These are phyloP conservation scores for Cinchona pubescens DNA, from an alignment of 257 asterid genomes.

Conservation along the genomic window DNA sequence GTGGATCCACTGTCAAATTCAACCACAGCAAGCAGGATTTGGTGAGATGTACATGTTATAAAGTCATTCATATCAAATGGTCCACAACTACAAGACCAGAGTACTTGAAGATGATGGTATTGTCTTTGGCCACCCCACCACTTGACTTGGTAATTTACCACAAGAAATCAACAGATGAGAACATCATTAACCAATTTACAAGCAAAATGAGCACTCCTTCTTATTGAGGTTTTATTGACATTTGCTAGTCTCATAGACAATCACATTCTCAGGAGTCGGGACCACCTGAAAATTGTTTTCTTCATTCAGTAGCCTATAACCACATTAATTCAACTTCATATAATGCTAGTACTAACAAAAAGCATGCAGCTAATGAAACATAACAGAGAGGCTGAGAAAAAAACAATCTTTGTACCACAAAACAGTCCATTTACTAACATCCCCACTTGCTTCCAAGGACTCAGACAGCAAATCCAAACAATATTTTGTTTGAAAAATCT, in stretches of 20 bases:
- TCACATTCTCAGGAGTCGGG: too few relatives aligned
- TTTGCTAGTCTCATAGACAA: conserved; percentile 12
- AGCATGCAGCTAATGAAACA: conserved; percentile 4
- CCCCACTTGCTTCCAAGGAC: conserved; percentile 32
- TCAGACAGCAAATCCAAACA: conserved; percentile 35
- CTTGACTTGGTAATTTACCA: conserved; percentile 6
- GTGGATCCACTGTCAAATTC: not conserved
- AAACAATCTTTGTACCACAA: conserved; percentile 10
- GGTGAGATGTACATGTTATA: not conserved
- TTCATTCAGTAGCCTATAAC: conserved; percentile 14
- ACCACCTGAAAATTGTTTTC: conserved; percentile 10
- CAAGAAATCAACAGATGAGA: not conserved
- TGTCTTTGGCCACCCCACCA: not conserved
- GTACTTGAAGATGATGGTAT: not conserved
- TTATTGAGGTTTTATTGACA: conserved; percentile 10
- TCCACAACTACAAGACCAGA: conserved; percentile 2
- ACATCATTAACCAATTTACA: conserved; percentile 11
- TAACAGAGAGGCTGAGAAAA: not conserved
- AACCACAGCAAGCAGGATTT: not conserved
- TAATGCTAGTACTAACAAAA: not conserved
- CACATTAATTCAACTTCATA: conserved; percentile 19
- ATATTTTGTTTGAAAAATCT: conserved; percentile 17
- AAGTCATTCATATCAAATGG: conserved; percentile 11
- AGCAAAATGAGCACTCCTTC: not conserved
- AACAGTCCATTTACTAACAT: conserved; percentile 14